Conservation (phyloP, 1,284 basidiomycete genomes). For the Singerocomus inundabilis region DNA sequence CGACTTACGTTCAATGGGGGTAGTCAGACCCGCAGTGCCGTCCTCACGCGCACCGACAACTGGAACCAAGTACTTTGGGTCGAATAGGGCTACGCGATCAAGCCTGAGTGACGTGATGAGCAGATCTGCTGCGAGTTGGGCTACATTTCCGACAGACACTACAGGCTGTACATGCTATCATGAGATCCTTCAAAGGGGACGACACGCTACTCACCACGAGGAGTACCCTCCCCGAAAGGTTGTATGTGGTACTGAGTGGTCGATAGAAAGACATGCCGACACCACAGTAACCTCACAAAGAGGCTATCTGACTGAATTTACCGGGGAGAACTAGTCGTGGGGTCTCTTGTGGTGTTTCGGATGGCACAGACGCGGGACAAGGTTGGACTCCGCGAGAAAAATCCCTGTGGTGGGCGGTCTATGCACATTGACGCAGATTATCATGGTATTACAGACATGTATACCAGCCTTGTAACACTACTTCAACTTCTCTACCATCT, state of each 20-base stretch:
- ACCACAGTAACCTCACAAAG: no score
- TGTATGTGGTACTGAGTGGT: constrained; percentile 30
- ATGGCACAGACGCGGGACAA: constrained; percentile 44
- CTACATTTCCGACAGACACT: constrained; percentile 77
- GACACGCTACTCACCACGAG: constrained; percentile 43
- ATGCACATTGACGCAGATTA: background rate
- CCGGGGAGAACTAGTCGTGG: rapidly evolving
- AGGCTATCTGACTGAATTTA: background rate
- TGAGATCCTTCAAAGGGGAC: constrained; percentile 4
- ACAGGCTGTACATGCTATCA: constrained; percentile 53
- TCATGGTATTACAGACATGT: background rate
- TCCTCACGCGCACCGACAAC: constrained; percentile 66
- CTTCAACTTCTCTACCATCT: constrained; percentile 84
- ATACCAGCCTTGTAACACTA: constrained; percentile 32
- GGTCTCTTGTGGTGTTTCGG: constrained; percentile 46
- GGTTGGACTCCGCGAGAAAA: constrained; percentile 46
- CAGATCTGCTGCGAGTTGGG: constrained; percentile 73
- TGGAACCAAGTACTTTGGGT: constrained; percentile 62
- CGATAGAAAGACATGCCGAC: constrained; percentile 40
- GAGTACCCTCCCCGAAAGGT: constrained; percentile 45
- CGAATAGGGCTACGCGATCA: constrained; percentile 57
- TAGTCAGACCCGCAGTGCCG: constrained; percentile 56
- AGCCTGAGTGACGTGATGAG: constrained; percentile 66
- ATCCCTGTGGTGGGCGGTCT: background rate
- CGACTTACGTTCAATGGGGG: constrained; percentile 68